phyloP scores from a whole-genome alignment of 2,329 filamentous ascomycete species.

The Diaporthe longicolla region DNA sequence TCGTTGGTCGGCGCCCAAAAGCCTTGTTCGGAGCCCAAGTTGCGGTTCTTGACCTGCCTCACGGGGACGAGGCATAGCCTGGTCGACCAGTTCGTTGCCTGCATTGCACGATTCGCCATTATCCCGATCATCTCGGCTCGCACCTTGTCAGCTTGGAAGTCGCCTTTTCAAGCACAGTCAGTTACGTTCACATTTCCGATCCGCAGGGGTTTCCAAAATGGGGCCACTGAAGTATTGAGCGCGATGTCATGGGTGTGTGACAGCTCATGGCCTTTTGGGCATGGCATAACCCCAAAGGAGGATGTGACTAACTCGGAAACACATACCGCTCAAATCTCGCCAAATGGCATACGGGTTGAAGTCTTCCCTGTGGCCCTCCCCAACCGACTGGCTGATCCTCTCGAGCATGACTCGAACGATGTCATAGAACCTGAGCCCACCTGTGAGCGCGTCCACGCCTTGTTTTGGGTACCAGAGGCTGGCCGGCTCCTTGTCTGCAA shows the following conservation, averaged over 20 bases:
- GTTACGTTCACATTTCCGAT: not conserved
- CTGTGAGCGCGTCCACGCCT: too few species aligned
- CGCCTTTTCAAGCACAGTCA: not conserved
- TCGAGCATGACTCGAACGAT: not conserved
- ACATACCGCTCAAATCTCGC: not conserved
- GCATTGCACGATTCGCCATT: not conserved
- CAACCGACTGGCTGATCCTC: not conserved
- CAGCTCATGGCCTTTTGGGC: too few species aligned
- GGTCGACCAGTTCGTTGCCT: not conserved
- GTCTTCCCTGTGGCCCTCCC: not conserved
- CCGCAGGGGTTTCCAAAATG: not conserved
- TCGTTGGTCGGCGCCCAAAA: not conserved
- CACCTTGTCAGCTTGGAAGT: slow-evolving; percentile 3
- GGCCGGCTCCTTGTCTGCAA: not conserved
- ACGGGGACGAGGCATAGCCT: not conserved
- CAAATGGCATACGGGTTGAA: not conserved
- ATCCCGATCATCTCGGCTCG: slow-evolving; percentile 12
- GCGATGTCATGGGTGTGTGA: too few species aligned
- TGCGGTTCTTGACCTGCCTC: not conserved
- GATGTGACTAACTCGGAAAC: not conserved
- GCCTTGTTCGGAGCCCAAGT: not conserved
- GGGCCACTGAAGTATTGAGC: not conserved
- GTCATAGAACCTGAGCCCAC: not conserved
- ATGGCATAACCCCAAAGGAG: too few species aligned
- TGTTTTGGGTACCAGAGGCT: not conserved